phyloP scores from a whole-genome alignment of 2,329 filamentous ascomycete genomes.

The Hypoxylon sp. region DNA sequence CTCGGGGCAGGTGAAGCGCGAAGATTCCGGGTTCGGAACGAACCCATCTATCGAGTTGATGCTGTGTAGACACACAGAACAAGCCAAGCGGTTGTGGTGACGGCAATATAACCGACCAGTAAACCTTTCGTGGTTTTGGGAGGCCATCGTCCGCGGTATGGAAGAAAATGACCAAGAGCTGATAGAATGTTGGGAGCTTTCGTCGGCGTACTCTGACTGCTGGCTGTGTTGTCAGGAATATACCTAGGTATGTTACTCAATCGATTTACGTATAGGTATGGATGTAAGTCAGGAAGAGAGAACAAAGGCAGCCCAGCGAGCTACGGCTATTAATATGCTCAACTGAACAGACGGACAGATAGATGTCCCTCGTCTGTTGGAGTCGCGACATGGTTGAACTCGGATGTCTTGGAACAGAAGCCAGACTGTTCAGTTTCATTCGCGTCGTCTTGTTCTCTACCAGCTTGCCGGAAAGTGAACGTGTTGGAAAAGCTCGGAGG shows the following conservation, averaged over 20 bases:
- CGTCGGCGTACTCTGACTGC: neutral
- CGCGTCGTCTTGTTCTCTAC: no score
- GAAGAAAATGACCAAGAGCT: neutral
- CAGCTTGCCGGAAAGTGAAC: no score
- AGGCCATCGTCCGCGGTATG: neutral
- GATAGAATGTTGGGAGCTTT: neutral
- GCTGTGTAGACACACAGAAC: slow-evolving; percentile 20
- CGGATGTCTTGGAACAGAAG: no score
- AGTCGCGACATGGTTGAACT: no score
- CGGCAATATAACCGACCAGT: neutral
- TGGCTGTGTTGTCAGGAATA: neutral
- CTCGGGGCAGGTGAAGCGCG: slow-evolving; percentile 1
- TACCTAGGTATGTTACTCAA: neutral
- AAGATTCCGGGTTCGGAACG: neutral
- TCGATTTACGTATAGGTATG: no score
- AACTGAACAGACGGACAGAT: no score
- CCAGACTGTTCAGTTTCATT: no score
- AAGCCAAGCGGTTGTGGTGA: slow-evolving; percentile 8
- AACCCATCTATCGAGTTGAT: slow-evolving; percentile 1
- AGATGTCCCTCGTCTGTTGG: no score
- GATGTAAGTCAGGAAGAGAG: no score
- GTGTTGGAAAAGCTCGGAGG: no score
- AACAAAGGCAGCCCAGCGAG: no score
- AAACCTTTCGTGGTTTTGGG: neutral
- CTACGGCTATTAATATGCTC: no score